phyloP scores from a whole-genome alignment of 495 filamentous ascomycete genomes.

The Rostrohypoxylon terebratum region DNA sequence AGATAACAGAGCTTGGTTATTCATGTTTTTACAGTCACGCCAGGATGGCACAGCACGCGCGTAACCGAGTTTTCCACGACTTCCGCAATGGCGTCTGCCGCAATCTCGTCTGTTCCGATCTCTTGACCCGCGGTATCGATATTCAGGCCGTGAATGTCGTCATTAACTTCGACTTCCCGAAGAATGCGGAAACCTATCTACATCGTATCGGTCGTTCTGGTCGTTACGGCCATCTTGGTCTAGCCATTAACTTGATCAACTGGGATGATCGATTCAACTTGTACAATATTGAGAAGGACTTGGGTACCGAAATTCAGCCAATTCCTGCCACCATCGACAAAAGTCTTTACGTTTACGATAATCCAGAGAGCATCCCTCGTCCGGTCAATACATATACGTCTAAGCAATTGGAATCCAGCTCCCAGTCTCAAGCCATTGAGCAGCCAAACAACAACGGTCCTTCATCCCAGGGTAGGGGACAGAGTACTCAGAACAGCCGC shows the following conservation, averaged over 20 bases:
- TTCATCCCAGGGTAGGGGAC: conserved; percentile 41
- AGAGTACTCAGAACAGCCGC: conserved; percentile 31
- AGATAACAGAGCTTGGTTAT: conserved; percentile 98
- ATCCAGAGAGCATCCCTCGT: conserved; percentile 91
- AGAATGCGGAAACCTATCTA: conserved; percentile 99
- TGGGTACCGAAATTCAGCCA: conserved; percentile 96
- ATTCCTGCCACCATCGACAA: conserved; percentile 97
- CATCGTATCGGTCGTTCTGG: conserved; percentile 98
- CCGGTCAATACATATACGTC: conserved; percentile 66
- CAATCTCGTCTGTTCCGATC: conserved; percentile 97
- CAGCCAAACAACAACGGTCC: conserved; percentile 34
- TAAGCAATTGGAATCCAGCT: conserved; percentile 34
- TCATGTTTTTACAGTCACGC: conserved; percentile 99
- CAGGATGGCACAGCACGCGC: conserved; percentile 96
- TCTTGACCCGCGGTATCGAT: conserved; percentile 98
- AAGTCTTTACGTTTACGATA: conserved; percentile 97
- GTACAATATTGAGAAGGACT: conserved; percentile 97
- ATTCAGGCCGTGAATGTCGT: conserved; percentile 99
- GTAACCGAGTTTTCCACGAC: conserved; percentile 99
- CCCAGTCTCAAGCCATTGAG: conserved; percentile 49
- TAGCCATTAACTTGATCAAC: conserved; percentile 99
- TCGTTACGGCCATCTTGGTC: conserved; percentile 94
- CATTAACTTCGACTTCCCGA: conserved; percentile 99
- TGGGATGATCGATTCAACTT: conserved; percentile 99
- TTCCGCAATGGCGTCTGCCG: conserved; percentile 98